Evolutionary conservation across 169 alveolate genomes (phyloP).

Genomic region (Eimeria necatrix): DNA sequence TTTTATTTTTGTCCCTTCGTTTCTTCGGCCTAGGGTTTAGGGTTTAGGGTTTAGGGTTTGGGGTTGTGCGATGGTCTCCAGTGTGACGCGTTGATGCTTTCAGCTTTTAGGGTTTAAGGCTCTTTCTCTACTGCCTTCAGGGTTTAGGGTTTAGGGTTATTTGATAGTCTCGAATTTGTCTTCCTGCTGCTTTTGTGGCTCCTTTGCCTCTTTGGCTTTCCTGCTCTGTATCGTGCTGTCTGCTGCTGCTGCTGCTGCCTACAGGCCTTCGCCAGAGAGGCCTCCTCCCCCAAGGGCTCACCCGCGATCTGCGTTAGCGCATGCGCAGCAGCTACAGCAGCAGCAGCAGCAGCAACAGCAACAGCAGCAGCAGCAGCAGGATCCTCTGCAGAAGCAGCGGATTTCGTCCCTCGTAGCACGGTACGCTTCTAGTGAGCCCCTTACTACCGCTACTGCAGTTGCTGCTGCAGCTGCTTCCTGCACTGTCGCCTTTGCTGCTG

Average conservation of each 20-base stretch:
- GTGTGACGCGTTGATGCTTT: too few relatives aligned
- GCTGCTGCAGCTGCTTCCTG: conserved; percentile 8
- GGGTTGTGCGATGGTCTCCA: too few relatives aligned
- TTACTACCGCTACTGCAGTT: not conserved
- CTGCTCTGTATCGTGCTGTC: not conserved
- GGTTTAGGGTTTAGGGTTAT: not conserved
- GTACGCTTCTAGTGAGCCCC: not conserved
- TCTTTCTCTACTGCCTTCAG: not conserved
- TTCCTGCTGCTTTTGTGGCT: not conserved
- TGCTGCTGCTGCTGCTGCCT: not conserved
- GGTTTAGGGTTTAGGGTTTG: not conserved
- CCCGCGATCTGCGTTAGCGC: not conserved
- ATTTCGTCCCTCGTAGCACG: not conserved
- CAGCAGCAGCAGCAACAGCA: conserved; percentile 29
- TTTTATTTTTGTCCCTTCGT: not conserved
- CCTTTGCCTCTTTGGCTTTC: not conserved
- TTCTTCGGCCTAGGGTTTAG: not conserved
- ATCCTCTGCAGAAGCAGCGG: conserved; percentile 1
- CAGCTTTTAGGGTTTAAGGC: not conserved
- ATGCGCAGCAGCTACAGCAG: not conserved
- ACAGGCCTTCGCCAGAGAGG: not conserved
- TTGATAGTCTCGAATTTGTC: not conserved
- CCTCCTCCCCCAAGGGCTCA: not conserved
- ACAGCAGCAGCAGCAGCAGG: not conserved
- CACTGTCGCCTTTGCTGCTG: not conserved